These are phyloP conservation scores for Fusarium sp. DNA, from an alignment of 2,329 filamentous ascomycete species.

Conservation along the genomic window DNA sequence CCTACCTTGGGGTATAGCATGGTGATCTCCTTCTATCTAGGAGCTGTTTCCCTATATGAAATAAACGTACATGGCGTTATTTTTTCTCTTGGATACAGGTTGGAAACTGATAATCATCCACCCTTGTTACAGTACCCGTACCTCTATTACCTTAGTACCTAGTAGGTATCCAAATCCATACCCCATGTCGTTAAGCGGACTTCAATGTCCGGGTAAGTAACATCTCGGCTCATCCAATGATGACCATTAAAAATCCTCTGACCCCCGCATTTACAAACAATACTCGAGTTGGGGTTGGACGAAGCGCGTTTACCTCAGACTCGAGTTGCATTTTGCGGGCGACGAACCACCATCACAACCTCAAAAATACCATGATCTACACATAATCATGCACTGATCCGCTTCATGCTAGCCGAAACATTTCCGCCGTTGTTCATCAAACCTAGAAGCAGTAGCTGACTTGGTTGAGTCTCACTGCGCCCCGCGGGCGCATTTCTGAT, in stretches of 20 bases:
- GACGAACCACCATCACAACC: constrained; percentile 19
- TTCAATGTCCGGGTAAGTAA: constrained; percentile 42
- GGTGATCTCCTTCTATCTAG: not conserved
- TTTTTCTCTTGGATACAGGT: not conserved
- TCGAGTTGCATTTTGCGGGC: constrained; percentile 16
- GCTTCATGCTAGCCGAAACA: constrained; percentile 18
- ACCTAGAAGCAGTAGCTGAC: constrained; percentile 17
- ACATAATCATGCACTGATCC: constrained; percentile 29
- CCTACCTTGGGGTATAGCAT: not conserved
- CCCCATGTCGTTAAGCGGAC: constrained; percentile 37
- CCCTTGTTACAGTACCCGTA: not conserved
- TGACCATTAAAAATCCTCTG: constrained; percentile 8
- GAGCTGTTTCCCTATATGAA: not conserved
- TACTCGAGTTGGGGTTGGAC: constrained; percentile 27
- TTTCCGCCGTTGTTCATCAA: constrained; percentile 26
- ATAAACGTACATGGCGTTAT: not conserved
- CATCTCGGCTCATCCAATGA: constrained; percentile 34
- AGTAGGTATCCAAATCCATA: not conserved
- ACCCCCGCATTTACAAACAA: constrained; percentile 36
- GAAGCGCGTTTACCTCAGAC: constrained; percentile 37
- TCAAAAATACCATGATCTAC: constrained; percentile 31
- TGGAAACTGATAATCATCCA: not conserved
- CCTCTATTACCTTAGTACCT: not conserved
- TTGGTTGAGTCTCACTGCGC: constrained; percentile 23
- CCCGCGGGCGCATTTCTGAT: constrained; percentile 24